A percentile compares a stretch with the other conserved stretches of the same genome.
Conservation (phyloP, 371 early-diverging fungal species). For the Dichotomocladium elegans region DNA sequence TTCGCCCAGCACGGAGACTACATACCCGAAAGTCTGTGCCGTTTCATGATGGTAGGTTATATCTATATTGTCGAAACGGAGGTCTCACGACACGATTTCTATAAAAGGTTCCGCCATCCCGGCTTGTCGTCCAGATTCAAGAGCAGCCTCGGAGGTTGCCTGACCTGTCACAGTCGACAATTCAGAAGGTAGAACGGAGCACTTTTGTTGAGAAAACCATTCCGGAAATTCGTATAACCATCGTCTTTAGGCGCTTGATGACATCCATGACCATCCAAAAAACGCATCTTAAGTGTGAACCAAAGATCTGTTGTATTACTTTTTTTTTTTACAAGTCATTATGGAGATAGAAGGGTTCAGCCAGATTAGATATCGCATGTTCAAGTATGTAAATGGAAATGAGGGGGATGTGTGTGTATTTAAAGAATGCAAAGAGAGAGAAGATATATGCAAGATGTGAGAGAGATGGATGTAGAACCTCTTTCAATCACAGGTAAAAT, state of each 20-base stretch:
- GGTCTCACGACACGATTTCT: neutral
- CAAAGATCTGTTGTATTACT: no score
- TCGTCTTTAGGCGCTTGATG: conserved; percentile 4
- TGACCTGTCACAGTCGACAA: conserved; percentile 22
- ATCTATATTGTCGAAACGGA: no score
- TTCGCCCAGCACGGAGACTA: conserved; percentile 40
- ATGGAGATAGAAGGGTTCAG: no score
- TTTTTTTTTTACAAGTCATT: no score
- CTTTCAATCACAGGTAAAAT: conserved; percentile 16
- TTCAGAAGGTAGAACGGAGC: conserved; percentile 26
- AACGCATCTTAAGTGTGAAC: conserved; percentile 3
- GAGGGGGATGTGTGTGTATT: no score
- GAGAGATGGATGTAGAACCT: no score
- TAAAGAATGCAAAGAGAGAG: no score
- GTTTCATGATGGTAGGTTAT: conserved; percentile 36
- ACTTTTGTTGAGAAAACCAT: no score
- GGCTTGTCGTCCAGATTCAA: conserved; percentile 16
- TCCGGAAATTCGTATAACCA: neutral
- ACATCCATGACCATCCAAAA: conserved; percentile 1
- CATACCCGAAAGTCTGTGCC: conserved; percentile 40
- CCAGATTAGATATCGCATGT: no score
- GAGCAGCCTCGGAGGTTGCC: conserved; percentile 21
- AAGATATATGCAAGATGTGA: no score
- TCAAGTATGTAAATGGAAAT: no score
- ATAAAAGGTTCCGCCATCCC: conserved; percentile 22